Conservation (phyloP, 768 basidiomycete species). For the Psilocybe cyanescens region DNA sequence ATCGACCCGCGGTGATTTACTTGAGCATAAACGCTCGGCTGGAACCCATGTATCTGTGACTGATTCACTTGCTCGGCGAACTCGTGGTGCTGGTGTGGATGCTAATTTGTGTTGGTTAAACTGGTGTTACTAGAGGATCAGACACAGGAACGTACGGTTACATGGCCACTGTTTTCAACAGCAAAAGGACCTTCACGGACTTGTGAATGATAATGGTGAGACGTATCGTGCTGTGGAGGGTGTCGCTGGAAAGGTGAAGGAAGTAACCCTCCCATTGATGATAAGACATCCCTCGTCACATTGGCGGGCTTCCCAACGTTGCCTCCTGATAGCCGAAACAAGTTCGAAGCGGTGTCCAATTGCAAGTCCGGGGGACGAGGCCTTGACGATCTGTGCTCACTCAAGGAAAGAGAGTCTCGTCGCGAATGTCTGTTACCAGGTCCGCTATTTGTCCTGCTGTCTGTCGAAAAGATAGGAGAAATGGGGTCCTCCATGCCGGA, state of each 20-base stretch:
- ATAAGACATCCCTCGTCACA: background rate
- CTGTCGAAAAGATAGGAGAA: background rate
- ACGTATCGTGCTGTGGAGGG: background rate
- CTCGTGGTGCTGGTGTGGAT: background rate
- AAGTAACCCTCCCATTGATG: slow-evolving; percentile 1
- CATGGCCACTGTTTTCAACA: background rate
- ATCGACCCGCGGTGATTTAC: too few relatives aligned
- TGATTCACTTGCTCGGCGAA: background rate
- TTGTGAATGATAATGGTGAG: background rate
- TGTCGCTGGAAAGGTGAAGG: background rate
- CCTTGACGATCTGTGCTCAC: slow-evolving; percentile 27
- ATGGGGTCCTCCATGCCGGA: background rate
- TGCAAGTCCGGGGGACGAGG: slow-evolving; percentile 35
- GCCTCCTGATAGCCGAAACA: slow-evolving; percentile 12
- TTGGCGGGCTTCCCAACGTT: background rate
- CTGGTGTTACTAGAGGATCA: background rate
- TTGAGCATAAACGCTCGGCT: too few relatives aligned
- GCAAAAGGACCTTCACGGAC: background rate
- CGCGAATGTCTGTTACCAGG: slow-evolving; percentile 5
- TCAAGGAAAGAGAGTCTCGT: slow-evolving; percentile 24
- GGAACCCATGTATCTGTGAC: background rate
- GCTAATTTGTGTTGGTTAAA: background rate
- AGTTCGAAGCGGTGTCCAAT: slow-evolving; percentile 25
- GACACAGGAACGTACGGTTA: background rate
- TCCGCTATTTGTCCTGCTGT: background rate